Evolutionary conservation across 371 early-diverging fungal species (phyloP).

Genomic region (Mortierella sp.): DNA sequence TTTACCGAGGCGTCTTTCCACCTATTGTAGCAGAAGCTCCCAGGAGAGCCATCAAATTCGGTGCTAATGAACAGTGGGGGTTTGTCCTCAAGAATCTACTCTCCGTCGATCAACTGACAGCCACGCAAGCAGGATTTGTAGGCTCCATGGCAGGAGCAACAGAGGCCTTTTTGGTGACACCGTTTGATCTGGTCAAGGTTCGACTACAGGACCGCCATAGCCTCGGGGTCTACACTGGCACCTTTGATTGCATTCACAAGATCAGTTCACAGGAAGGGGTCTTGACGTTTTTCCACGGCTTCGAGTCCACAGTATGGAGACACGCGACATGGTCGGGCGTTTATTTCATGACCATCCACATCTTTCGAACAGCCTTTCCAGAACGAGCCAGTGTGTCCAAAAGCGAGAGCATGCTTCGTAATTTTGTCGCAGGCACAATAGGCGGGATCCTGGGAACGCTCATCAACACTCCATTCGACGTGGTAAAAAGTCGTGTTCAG

Average conservation of each 20-base stretch:
- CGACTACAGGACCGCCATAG: conserved; percentile 78
- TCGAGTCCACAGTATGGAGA: conserved; percentile 92
- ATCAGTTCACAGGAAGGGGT: conserved; percentile 80
- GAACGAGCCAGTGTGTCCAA: conserved; percentile 65
- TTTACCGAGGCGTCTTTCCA: conserved; percentile 92
- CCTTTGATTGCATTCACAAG: conserved; percentile 78
- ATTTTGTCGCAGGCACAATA: conserved; percentile 90
- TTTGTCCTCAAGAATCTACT: conserved; percentile 71
- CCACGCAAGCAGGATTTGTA: conserved; percentile 80
- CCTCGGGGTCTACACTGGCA: conserved; percentile 78
- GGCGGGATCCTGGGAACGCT: conserved; percentile 94
- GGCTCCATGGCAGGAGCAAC: conserved; percentile 93
- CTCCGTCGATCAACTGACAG: conserved; percentile 73
- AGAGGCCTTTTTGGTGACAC: conserved; percentile 88
- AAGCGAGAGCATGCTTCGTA: conserved; percentile 76
- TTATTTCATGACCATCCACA: conserved; percentile 86
- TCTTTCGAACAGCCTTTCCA: conserved; percentile 75
- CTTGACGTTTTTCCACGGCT: conserved; percentile 84
- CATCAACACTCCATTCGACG: conserved; percentile 94
- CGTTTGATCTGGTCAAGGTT: conserved; percentile 93
- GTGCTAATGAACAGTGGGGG: conserved; percentile 88
- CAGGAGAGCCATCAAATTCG: conserved; percentile 94
- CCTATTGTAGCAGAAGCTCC: conserved; percentile 96
- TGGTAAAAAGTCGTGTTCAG: conserved; percentile 94
- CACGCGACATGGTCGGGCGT: conserved; percentile 91